Evolutionary conservation across 495 filamentous ascomycete species (phyloP), one percentile per base, ranked within the genome.

Genomic region (Penicillium angulare): DNA sequence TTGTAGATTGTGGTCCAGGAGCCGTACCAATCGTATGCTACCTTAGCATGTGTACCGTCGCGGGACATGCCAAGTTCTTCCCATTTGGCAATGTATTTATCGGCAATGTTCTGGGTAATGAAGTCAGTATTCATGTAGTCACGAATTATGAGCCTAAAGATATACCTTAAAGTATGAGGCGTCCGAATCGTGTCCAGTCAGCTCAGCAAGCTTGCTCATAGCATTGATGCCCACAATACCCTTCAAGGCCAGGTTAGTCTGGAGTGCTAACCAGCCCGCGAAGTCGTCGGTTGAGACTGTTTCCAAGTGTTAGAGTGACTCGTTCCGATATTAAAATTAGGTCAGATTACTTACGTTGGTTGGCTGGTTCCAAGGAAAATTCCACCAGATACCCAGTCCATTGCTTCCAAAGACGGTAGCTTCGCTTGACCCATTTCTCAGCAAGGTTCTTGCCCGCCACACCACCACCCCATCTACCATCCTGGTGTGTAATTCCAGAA

Each of bases 1-100:
- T 95, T 96, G 71, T 97, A 97, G 16, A 96, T 79, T 1, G 90
- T 96, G 38, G 91, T 95, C 92, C 92, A 97, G 35, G 87, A 91
- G 9, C 92, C 92, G 58, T 89, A 91, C 90, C 92, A 96, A 44
- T 91, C 81, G 66, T 97, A 97, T 0, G 92, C 87, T 29, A 97
- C 74, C 64, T 96, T 95, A 21, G 90, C 89, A 59, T 96, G 89
- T 1, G 86, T 82, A 32, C 81, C 77, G 67, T 97, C 92, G 21
- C 89, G 77, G 0, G 87, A 89, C 60, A 95, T 84, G 45, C 83
- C 92, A 52, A 81, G 84, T 46, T 88, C 79, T 55, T 90, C 79
- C 92, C 92, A 97, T 63, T 87, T 89, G 34, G 80, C 73, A 52
- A 96, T 82, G 64, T 96, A 97, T 47, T 74, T 72, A 17, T 84